Conservation (phyloP, 257 asterid genomes). For the Primulina tabacum region DNA sequence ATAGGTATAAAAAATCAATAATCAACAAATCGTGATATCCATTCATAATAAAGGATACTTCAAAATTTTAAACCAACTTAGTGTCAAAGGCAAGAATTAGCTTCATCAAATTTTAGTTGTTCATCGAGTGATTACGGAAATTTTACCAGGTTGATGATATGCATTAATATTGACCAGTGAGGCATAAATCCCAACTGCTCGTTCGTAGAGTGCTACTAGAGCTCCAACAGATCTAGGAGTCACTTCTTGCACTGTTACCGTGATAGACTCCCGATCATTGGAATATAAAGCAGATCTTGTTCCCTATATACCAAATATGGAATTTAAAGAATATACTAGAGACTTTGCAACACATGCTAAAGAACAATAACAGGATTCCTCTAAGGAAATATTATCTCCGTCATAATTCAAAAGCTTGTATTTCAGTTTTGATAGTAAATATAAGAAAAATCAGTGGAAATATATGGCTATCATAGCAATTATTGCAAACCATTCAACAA, state of each 20-base stretch:
- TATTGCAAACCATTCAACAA: neutral
- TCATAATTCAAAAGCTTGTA: neutral
- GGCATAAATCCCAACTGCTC: slow-evolving; percentile 98
- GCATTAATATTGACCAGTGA: slow-evolving; percentile 91
- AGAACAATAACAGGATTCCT: neutral
- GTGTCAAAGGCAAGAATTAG: neutral
- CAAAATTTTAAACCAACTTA: slow-evolving; percentile 5
- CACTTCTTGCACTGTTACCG: slow-evolving; percentile 96
- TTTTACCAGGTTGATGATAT: slow-evolving; percentile 96
- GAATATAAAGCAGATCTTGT: slow-evolving; percentile 92
- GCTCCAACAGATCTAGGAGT: slow-evolving; percentile 98
- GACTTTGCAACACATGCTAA: neutral
- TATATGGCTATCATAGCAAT: neutral
- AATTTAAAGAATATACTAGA: neutral
- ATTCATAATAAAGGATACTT: neutral
- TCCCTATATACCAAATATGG: slow-evolving; percentile 51
- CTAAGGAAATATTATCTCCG: neutral
- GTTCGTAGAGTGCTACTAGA: slow-evolving; percentile 85
- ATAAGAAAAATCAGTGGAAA: neutral
- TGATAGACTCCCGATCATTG: slow-evolving; percentile 86
- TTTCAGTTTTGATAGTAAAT: neutral
- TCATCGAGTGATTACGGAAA: slow-evolving; percentile 20
- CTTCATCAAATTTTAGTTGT: neutral
- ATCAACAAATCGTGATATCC: neutral
- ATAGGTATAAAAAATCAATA: slow-evolving; percentile 15